A percentile compares a stretch with the other conserved stretches of the same genome.
Evolutionary conservation across 2,329 filamentous ascomycete genomes (phyloP).

Genomic region (Furcasterigmium sp.): DNA sequence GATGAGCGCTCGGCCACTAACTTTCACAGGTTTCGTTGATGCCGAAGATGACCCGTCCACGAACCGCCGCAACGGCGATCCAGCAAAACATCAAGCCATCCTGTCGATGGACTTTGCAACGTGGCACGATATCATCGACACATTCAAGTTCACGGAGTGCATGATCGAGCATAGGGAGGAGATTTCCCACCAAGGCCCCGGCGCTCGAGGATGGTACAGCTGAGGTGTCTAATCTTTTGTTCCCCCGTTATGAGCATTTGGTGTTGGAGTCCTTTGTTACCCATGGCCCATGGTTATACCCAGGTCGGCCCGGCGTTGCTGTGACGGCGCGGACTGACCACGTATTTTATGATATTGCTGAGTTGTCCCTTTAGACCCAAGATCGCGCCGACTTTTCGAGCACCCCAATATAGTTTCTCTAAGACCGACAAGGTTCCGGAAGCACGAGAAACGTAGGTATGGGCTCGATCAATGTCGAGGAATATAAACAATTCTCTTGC

Average conservation of each 20-base stretch:
- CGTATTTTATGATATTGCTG: too few species aligned
- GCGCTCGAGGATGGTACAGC: conserved; percentile 61
- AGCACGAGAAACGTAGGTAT: too few species aligned
- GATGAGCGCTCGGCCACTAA: conserved; percentile 11
- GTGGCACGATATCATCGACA: conserved; percentile 73
- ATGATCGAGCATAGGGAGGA: conserved; percentile 82
- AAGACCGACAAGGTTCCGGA: too few species aligned
- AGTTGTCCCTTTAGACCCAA: too few species aligned
- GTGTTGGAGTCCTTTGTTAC: not conserved
- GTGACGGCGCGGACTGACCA: too few species aligned
- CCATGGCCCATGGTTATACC: too few species aligned
- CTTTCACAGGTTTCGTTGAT: conserved; percentile 25
- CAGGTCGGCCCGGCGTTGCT: too few species aligned
- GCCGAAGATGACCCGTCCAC: conserved; percentile 36
- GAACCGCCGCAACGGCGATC: conserved; percentile 41
- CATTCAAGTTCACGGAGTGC: conserved; percentile 69
- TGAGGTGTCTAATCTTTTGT: too few species aligned
- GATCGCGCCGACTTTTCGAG: too few species aligned
- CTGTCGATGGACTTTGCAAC: conserved; percentile 80
- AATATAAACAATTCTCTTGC: too few species aligned
- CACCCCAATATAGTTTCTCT: too few species aligned
- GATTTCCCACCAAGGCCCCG: conserved; percentile 42
- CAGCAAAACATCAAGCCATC: conserved; percentile 76
- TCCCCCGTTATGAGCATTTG: not conserved
- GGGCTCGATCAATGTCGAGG: too few species aligned